Evolutionary conservation across 2,329 filamentous ascomycete species (phyloP), one percentile per base, ranked within the genome.

Genomic region (Aspergillus costaricaensis): DNA sequence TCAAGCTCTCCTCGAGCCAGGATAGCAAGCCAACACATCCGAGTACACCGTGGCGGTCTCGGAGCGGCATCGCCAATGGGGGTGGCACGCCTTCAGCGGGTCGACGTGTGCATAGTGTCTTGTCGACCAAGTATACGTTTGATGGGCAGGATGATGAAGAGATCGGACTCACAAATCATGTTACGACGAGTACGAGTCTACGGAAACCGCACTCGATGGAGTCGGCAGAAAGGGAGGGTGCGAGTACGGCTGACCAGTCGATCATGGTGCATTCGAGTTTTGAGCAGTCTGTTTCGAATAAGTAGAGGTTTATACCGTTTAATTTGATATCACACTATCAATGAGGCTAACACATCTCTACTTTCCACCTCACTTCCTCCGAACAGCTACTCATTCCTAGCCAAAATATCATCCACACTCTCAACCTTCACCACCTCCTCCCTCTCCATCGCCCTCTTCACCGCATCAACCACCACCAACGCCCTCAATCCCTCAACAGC

Each of bases 131-230:
- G 14, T 44, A 32, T 6, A 54, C 4, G n/a, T 25, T 41, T 23
- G 17, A 14, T n/a, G 48, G 36, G 15, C 5, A 44, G 14, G 56
- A 58, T 9, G 56, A 58, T 23, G 56, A 58, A 17, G 56, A 58
- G 25, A 58, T 58, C 36, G 48, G 56, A 1, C 19, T 58, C 4
- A 58, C 56, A 39, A 54, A 54, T 19, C 43, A 54, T 54, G 56
- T 58, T 44, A 44, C 41, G 1, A 44, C 19, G 1, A 44, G 12
- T 17, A 10, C 41, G 9, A 44, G 41, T 12, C 2, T 21, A 5
- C 8, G 41, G 3, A 44, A 44, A 4, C 41, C 19, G 19, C 41
- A 44, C 17, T 44, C 41, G 4, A 15, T 44, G 10, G 41, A 44
- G 4, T 44, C 41, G 41, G 41, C 2, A 0, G 17, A 21, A 9